phyloP scores from a whole-genome alignment of 306 rosid species.

The Dryas octopetala region DNA sequence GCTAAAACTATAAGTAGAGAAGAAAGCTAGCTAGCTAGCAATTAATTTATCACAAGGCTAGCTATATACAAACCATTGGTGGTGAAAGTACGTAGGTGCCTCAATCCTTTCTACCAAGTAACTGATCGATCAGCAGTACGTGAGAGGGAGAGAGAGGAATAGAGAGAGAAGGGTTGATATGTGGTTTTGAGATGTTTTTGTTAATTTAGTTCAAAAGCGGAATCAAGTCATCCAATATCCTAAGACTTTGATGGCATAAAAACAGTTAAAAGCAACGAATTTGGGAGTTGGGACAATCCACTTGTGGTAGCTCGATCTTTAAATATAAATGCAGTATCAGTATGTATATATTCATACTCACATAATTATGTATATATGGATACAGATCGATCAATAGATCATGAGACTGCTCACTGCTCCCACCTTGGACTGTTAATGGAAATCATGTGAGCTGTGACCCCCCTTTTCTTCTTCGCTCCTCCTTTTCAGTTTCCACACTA shows the following conservation, averaged over 20 bases:
- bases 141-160: neutral
- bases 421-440: constrained; percentile 47
- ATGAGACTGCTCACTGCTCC: constrained; percentile 42
- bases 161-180: no score
- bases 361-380: constrained; percentile 50
- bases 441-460: constrained; percentile 53
- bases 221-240: neutral
- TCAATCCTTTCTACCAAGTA: constrained; percentile 12
- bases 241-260: constrained; percentile 8
- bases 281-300: neutral
- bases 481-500: constrained; percentile 40
- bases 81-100: neutral
- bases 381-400: constrained; percentile 33
- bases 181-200: neutral
- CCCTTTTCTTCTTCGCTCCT: constrained; percentile 25
- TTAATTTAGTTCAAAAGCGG: neutral
- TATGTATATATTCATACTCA: constrained; percentile 21
- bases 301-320: neutral
- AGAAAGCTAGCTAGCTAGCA: neutral
- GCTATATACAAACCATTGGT: neutral
- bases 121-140: neutral
- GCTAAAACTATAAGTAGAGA: no score
- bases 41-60: neutral
- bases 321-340: neutral
- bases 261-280: neutral